These are phyloP conservation scores for Asterella californica DNA, from an alignment of 225 moss, liverwort and hornwort species.

Conservation along the genomic window DNA sequence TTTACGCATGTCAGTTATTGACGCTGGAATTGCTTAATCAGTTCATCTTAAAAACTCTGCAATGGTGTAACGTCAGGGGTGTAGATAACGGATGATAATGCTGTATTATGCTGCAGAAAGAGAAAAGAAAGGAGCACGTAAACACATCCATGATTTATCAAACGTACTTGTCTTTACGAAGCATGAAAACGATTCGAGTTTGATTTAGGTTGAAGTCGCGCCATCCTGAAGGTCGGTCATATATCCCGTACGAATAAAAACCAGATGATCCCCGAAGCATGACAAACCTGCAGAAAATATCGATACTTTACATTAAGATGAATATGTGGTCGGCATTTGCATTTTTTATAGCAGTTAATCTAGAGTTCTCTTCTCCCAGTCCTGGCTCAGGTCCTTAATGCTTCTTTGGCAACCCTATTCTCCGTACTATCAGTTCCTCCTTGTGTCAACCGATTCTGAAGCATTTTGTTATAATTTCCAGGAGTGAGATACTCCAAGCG, in stretches of 20 bases:
- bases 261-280: slow-evolving; percentile 49
- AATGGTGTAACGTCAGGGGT: no score
- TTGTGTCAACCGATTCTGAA: neutral
- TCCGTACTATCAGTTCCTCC: neutral
- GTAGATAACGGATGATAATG: no score
- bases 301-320: neutral
- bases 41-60: no score
- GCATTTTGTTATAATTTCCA: no score
- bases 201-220: slow-evolving; percentile 62
- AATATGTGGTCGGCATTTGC: neutral
- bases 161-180: slow-evolving; percentile 24
- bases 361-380: neutral
- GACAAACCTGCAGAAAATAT: slow-evolving; percentile 42
- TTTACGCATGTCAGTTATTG: neutral
- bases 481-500: no score
- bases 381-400: neutral
- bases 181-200: slow-evolving; percentile 65
- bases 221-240: slow-evolving; percentile 46
- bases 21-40: no score
- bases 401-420: neutral
- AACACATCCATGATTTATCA: neutral
- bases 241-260: slow-evolving; percentile 57
- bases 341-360: neutral
- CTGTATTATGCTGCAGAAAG: no score
- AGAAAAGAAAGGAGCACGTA: no score